Evolutionary conservation across 768 basidiomycete genomes (phyloP).

Genomic region (Boletus tomentosulus): DNA sequence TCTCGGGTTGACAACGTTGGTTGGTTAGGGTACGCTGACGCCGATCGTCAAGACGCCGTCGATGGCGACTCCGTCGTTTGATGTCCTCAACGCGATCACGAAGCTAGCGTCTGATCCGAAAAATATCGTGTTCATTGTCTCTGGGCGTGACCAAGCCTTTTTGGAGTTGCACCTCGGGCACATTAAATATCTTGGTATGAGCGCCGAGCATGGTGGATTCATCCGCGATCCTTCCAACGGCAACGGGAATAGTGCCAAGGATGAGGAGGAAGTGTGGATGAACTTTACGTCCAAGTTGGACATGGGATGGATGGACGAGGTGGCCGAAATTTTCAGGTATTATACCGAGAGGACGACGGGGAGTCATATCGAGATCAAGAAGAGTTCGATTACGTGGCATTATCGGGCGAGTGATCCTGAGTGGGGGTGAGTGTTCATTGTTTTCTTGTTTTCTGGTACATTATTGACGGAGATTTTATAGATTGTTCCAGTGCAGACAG

Average conservation of each 20-base stretch:
- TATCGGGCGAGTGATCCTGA: constrained; percentile 91
- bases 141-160: constrained; percentile 91
- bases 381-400: constrained; percentile 98
- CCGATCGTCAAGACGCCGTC: constrained; percentile 95
- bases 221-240: constrained; percentile 62
- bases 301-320: constrained; percentile 98
- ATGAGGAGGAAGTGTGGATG: constrained; percentile 50
- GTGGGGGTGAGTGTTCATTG: constrained; percentile 68
- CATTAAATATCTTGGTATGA: constrained; percentile 78
- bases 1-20: not conserved
- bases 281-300: constrained; percentile 91
- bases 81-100: constrained; percentile 70
- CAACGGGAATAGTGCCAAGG: constrained; percentile 10
- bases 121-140: constrained; percentile 96
- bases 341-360: constrained; percentile 97
- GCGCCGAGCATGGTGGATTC: constrained; percentile 95
- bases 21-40: constrained; percentile 79
- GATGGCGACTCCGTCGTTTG: constrained; percentile 75
- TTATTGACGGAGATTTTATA: no score
- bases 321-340: constrained; percentile 92
- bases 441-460: no score
- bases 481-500: constrained; percentile 87
- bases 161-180: constrained; percentile 89
- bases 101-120: constrained; percentile 72
- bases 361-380: constrained; percentile 95